Percentiles rank a stretch among this genome's conserved stretches.
phyloP scores from a whole-genome alignment of 768 basidiomycete species.

The Lactifluus echinatus region DNA sequence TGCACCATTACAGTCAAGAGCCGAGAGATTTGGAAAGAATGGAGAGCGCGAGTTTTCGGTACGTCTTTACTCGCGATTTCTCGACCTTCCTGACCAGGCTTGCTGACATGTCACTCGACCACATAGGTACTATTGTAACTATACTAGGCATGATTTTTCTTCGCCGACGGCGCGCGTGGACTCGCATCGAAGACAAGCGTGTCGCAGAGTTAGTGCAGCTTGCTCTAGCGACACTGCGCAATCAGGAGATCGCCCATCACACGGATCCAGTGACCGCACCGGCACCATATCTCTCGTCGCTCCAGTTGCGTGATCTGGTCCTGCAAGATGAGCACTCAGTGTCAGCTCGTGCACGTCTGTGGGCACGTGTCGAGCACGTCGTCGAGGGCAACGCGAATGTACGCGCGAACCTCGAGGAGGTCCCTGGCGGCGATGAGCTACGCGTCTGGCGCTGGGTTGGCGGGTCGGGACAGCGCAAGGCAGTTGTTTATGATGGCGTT shows the following conservation, averaged over 20 bases:
- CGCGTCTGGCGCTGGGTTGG: slow-evolving; percentile 92
- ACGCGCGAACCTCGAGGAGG: slow-evolving; percentile 74
- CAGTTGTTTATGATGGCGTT: slow-evolving; percentile 15
- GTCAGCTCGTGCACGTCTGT: slow-evolving; percentile 52
- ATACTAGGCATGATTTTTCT: slow-evolving; percentile 20
- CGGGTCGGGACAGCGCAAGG: slow-evolving; percentile 22
- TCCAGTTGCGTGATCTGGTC: slow-evolving; percentile 82
- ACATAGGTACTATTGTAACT: slow-evolving; percentile 20
- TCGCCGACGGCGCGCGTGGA: slow-evolving; percentile 40
- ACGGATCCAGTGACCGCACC: slow-evolving; percentile 70
- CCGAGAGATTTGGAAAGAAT: slow-evolving; percentile 59
- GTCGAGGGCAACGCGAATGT: slow-evolving; percentile 92
- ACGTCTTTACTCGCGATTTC: slow-evolving; percentile 21
- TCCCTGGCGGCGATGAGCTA: slow-evolving; percentile 77
- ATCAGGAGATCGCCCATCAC: slow-evolving; percentile 77
- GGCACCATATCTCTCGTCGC: slow-evolving; percentile 70
- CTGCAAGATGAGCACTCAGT: slow-evolving; percentile 77
- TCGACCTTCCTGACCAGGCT: not conserved
- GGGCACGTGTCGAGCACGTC: slow-evolving; percentile 75
- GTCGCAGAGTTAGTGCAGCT: slow-evolving; percentile 69
- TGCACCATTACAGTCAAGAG: slow-evolving; percentile 60
- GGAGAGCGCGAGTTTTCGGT: slow-evolving; percentile 60
- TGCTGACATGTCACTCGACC: slow-evolving; percentile 6
- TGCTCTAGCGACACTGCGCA: slow-evolving; percentile 69
- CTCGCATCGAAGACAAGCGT: slow-evolving; percentile 50